A percentile compares a stretch with the other conserved stretches of the same genome.
Evolutionary conservation across 257 asterid species (phyloP).

Genomic region (Nicotiana otophora): DNA sequence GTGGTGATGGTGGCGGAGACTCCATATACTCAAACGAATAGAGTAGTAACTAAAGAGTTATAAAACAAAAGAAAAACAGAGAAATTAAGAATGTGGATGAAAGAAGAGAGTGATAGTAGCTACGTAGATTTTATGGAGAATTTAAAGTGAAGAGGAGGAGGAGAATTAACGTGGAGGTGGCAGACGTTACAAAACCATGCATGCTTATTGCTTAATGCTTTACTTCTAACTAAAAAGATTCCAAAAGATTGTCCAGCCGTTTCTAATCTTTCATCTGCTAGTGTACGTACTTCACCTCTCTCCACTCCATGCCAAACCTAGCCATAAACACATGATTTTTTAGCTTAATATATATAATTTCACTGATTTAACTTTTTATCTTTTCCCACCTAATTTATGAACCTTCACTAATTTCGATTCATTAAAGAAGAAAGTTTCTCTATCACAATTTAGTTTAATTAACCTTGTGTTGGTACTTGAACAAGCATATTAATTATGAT

Average conservation of each 20-base stretch:
- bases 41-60: too few species aligned
- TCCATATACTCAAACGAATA: background rate
- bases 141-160: background rate
- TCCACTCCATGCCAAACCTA: background rate
- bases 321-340: background rate
- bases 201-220: background rate
- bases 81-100: too few species aligned
- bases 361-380: background rate
- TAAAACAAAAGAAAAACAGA: too few species aligned
- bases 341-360: too few species aligned
- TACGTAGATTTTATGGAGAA: background rate
- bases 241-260: background rate
- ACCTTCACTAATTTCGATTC: too few species aligned
- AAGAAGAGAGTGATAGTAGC: background rate
- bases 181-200: constrained; percentile 8
- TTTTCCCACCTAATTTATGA: background rate
- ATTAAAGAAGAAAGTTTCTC: too few species aligned
- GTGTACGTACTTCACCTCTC: background rate
- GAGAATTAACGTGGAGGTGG: background rate
- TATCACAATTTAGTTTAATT: too few species aligned
- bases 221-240: background rate
- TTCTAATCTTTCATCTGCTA: background rate
- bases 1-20: background rate
- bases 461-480: too few species aligned
- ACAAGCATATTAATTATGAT: too few species aligned